Evolutionary conservation across 192 early-diverging fungal genomes (phyloP).

Genomic region (Backusella liffmaniae): DNA sequence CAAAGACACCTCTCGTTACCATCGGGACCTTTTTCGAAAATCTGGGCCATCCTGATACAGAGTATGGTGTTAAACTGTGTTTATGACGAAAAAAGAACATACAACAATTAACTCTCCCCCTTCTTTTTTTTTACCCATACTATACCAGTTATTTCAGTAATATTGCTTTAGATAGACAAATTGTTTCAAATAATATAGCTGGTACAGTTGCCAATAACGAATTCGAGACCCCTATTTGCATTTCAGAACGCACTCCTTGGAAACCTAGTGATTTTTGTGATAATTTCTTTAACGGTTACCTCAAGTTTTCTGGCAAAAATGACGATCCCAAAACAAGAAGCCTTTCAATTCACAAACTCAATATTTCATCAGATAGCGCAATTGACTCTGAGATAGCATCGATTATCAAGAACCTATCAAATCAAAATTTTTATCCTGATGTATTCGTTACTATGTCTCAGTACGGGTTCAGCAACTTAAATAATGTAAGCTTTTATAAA

Average conservation of each 20-base stretch:
- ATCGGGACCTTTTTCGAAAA: neutral
- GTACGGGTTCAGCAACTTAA: constrained; percentile 9
- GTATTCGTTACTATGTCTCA: constrained; percentile 16
- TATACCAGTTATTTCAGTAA: neutral
- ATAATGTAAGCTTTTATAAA: constrained; percentile 9
- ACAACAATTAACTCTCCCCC: neutral
- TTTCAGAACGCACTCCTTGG: neutral
- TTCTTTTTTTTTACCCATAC: neutral
- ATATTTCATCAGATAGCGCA: neutral
- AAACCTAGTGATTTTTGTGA: constrained; percentile 5
- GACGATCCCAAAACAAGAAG: neutral
- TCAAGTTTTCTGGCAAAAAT: too few species aligned
- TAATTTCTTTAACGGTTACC: neutral
- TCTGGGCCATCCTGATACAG: neutral
- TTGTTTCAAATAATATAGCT: constrained; percentile 6
- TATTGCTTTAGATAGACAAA: neutral
- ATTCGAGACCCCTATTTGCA: neutral
- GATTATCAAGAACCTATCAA: neutral
- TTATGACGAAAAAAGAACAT: neutral
- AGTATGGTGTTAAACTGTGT: neutral
- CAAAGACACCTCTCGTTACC: neutral
- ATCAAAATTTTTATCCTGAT: neutral
- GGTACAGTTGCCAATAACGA: neutral
- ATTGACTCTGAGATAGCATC: neutral
- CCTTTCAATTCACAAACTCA: neutral